Conservation (phyloP, 1,284 basidiomycete genomes). For the Ustilago tritici region DNA sequence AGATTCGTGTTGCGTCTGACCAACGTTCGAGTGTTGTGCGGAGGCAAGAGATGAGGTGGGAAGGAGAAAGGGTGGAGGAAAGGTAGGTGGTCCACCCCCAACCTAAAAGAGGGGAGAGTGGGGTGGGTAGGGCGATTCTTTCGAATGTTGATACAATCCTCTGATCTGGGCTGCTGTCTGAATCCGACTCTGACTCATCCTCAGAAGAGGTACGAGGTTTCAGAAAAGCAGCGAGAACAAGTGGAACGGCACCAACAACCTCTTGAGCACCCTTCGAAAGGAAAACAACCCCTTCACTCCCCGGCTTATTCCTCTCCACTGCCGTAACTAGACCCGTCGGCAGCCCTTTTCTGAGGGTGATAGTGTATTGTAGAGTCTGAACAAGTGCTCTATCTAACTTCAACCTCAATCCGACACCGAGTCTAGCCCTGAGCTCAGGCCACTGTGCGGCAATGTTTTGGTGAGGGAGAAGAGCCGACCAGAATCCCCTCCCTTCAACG, state of each 20-base stretch:
- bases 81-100: constrained; percentile 24
- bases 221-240: constrained; percentile 7
- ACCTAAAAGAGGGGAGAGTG: constrained; percentile 25
- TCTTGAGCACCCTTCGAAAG: constrained; percentile 7
- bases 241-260: constrained; percentile 15
- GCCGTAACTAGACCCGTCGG: constrained; percentile 11
- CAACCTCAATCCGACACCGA: neutral
- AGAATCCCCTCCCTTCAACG: constrained; percentile 16
- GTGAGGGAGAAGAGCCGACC: neutral
- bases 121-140: neutral
- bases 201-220: neutral
- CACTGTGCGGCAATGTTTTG: neutral
- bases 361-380: constrained; percentile 19
- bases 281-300: constrained; percentile 25
- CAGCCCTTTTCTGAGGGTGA: neutral
- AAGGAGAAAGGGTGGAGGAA: neutral
- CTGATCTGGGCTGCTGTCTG: neutral
- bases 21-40: constrained; percentile 16
- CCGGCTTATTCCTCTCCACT: constrained; percentile 15
- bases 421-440: constrained; percentile 1
- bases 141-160: neutral
- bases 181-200: constrained; percentile 7
- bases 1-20: constrained; percentile 17
- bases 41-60: neutral
- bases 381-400: constrained; percentile 17